Percentiles rank a stretch among this genome's conserved stretches.
Evolutionary conservation across 2,329 filamentous ascomycete species (phyloP).

Genomic region (Penicillium sp.): DNA sequence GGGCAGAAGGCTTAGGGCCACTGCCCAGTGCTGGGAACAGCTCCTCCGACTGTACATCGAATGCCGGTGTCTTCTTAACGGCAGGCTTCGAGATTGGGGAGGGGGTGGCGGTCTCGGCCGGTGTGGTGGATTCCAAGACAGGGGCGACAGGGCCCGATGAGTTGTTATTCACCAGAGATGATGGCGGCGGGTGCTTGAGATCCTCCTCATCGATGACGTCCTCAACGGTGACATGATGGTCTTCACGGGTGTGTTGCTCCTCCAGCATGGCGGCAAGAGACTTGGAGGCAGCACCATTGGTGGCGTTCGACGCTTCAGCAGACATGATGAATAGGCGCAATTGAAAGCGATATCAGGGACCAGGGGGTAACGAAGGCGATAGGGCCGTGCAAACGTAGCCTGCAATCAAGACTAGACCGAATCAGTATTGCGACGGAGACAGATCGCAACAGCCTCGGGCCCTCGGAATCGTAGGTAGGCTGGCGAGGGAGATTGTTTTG

Average conservation of each 20-base stretch:
- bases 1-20: slow-evolving; percentile 62
- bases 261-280: slow-evolving; percentile 56
- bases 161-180: slow-evolving; percentile 39
- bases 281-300: slow-evolving; percentile 38
- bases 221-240: slow-evolving; percentile 70
- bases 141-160: slow-evolving; percentile 21
- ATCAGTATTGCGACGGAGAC: slow-evolving; percentile 15
- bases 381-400: slow-evolving; percentile 12
- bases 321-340: slow-evolving; percentile 29
- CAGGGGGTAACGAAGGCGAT: not conserved
- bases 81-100: slow-evolving; percentile 43
- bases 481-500: not conserved
- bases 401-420: slow-evolving; percentile 15
- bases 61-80: slow-evolving; percentile 44
- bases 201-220: slow-evolving; percentile 80
- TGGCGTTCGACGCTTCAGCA: slow-evolving; percentile 31
- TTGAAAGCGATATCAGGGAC: not conserved
- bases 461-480: too few relatives aligned
- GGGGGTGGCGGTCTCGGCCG: slow-evolving; percentile 34
- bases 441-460: not conserved
- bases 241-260: slow-evolving; percentile 52
- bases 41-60: slow-evolving; percentile 88
- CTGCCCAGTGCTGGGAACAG: slow-evolving; percentile 88
- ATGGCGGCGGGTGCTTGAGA: slow-evolving; percentile 57
- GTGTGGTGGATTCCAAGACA: slow-evolving; percentile 21